phyloP scores from a whole-genome alignment of 805 yeast genomes.

The Wickerhamomyces hampshirensis region DNA sequence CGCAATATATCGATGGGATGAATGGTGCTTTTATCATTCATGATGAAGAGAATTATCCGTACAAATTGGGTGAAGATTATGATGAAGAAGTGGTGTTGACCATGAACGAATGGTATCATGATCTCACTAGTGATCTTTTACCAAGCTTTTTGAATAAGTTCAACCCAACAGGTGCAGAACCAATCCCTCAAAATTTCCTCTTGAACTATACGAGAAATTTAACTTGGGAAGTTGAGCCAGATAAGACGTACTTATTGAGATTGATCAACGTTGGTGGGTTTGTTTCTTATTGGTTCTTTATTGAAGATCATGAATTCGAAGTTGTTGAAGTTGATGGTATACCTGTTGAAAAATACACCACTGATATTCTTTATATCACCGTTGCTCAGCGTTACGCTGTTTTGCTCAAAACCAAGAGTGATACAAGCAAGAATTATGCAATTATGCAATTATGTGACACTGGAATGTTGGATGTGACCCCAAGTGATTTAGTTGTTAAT shows the following conservation, averaged over 20 bases:
- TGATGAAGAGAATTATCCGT: constrained; percentile 53
- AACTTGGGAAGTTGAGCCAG: constrained; percentile 78
- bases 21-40: constrained; percentile 75
- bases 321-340: constrained; percentile 93
- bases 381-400: constrained; percentile 92
- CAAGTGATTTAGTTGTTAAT: constrained; percentile 60
- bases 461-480: constrained; percentile 74
- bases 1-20: constrained; percentile 94
- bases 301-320: constrained; percentile 83
- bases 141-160: constrained; percentile 57
- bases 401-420: constrained; percentile 66
- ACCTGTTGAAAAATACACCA: constrained; percentile 67
- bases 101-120: constrained; percentile 88
- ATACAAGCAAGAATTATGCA: constrained; percentile 64
- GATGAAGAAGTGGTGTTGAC: constrained; percentile 74
- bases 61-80: constrained; percentile 42
- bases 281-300: constrained; percentile 81
- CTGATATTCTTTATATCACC: constrained; percentile 71
- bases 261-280: constrained; percentile 87
- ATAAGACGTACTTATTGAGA: constrained; percentile 78
- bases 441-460: constrained; percentile 79
- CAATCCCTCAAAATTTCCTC: constrained; percentile 78
- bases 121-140: constrained; percentile 40
- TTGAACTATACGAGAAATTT: constrained; percentile 77
- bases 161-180: constrained; percentile 99